A percentile compares a stretch with the other conserved stretches of the same genome.
Evolutionary conservation across 2,329 filamentous ascomycete genomes (phyloP).

Genomic region (Diaporthe velutina): DNA sequence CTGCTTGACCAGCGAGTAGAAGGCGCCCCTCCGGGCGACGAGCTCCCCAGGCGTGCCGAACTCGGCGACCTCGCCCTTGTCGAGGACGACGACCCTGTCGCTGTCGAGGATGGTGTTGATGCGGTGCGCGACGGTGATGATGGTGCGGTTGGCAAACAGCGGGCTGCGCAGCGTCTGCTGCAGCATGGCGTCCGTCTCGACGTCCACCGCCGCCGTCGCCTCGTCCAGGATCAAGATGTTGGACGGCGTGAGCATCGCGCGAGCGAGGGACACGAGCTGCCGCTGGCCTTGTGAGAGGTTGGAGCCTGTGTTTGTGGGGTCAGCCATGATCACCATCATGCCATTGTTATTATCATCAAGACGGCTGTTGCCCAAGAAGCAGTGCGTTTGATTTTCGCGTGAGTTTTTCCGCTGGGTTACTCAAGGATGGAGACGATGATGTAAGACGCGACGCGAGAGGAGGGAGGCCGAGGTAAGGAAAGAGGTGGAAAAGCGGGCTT

Average conservation of each 20-base stretch:
- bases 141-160: constrained; percentile 89
- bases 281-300: constrained; percentile 96
- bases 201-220: constrained; percentile 84
- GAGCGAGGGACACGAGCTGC: constrained; percentile 92
- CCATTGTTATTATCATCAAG: not conserved
- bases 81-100: constrained; percentile 93
- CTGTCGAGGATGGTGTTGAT: constrained; percentile 95
- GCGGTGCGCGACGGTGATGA: constrained; percentile 97
- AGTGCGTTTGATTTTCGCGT: constrained; percentile 34
- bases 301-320: constrained; percentile 70
- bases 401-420: constrained; percentile 30
- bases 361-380: not conserved
- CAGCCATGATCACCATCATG: not conserved
- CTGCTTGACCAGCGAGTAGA: constrained; percentile 92
- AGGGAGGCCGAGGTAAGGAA: not conserved
- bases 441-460: constrained; percentile 29
- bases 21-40: constrained; percentile 81
- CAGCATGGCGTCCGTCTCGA: constrained; percentile 76
- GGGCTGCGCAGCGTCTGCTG: constrained; percentile 74
- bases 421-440: constrained; percentile 26
- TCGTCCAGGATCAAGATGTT: constrained; percentile 98
- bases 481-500: not conserved
- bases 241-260: constrained; percentile 92
- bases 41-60: constrained; percentile 89
- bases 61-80: constrained; percentile 90